Conservation (phyloP, 1,139 yeast genomes). For the Nakaseomyces kungkrabaensis region DNA sequence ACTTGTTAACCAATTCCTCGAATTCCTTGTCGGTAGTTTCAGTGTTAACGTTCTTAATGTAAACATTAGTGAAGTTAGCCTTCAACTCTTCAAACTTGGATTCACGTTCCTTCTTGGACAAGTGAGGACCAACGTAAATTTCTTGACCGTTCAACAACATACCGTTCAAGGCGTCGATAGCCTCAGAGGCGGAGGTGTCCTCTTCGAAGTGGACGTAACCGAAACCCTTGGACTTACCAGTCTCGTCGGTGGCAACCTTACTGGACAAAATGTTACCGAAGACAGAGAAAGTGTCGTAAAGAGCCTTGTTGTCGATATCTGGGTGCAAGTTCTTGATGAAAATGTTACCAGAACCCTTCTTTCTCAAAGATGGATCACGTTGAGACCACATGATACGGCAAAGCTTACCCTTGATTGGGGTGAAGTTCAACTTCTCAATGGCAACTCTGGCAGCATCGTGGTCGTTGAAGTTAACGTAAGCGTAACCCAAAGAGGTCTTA, state of each 20-base stretch:
- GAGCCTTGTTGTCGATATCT: constrained; percentile 96
- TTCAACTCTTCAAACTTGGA: constrained; percentile 85
- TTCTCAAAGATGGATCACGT: constrained; percentile 94
- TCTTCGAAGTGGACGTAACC: constrained; percentile 97
- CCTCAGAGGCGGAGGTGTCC: constrained; percentile 87
- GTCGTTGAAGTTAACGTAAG: constrained; percentile 93
- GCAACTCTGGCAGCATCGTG: constrained; percentile 89
- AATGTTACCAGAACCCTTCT: constrained; percentile 93
- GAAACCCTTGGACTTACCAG: constrained; percentile 88
- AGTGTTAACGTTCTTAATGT: constrained; percentile 77
- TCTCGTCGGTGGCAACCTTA: constrained; percentile 93
- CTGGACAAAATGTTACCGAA: constrained; percentile 94
- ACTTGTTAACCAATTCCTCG: constrained; percentile 58
- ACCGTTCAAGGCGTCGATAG: constrained; percentile 96
- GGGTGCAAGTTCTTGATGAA: constrained; percentile 98
- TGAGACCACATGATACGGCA: constrained; percentile 99
- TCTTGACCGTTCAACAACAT: constrained; percentile 96
- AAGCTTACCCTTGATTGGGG: constrained; percentile 89
- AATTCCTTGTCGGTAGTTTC: constrained; percentile 69
- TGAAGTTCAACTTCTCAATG: constrained; percentile 89
- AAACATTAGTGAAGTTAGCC: constrained; percentile 91
- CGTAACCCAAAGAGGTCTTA: constrained; percentile 95
- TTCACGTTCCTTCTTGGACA: constrained; percentile 90
- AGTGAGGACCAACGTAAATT: constrained; percentile 92
- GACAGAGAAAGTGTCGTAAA: constrained; percentile 95